phyloP scores from a whole-genome alignment of 345 rosid species.

The Isatis tinctoria region DNA sequence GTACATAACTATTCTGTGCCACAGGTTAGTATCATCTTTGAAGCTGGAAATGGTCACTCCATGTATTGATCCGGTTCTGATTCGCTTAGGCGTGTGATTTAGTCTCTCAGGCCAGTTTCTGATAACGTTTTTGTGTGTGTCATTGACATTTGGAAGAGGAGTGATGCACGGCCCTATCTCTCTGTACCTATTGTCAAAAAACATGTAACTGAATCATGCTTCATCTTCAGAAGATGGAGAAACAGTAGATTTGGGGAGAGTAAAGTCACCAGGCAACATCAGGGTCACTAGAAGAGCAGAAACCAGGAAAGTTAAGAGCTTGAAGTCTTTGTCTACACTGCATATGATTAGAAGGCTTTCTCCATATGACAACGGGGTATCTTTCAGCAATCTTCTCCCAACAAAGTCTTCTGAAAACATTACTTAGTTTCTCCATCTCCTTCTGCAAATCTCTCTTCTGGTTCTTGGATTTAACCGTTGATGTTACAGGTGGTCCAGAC shows the following conservation, averaged over 20 bases:
- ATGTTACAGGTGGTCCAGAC: constrained; percentile 67
- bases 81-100: constrained; percentile 38
- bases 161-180: constrained; percentile 59
- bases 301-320: constrained; percentile 32
- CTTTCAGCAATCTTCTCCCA: constrained; percentile 67
- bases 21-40: constrained; percentile 38
- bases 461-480: constrained; percentile 40
- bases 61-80: constrained; percentile 26
- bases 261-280: constrained; percentile 54
- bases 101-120: constrained; percentile 54
- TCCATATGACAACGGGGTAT: constrained; percentile 53
- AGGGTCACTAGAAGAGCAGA: constrained; percentile 41
- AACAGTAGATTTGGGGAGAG: not conserved
- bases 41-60: constrained; percentile 36
- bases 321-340: constrained; percentile 40
- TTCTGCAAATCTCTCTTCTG: constrained; percentile 50
- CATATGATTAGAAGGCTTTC: constrained; percentile 58
- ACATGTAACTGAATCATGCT: not conserved
- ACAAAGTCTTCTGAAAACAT: constrained; percentile 51
- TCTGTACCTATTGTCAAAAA: constrained; percentile 38
- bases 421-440: constrained; percentile 48
- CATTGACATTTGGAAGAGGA: constrained; percentile 35
- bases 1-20: constrained; percentile 42
- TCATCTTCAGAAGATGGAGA: constrained; percentile 7
- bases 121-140: constrained; percentile 13